Evolutionary conservation across 176 grass and related monocot species (phyloP).

Genomic region (Typha latifolia): DNA sequence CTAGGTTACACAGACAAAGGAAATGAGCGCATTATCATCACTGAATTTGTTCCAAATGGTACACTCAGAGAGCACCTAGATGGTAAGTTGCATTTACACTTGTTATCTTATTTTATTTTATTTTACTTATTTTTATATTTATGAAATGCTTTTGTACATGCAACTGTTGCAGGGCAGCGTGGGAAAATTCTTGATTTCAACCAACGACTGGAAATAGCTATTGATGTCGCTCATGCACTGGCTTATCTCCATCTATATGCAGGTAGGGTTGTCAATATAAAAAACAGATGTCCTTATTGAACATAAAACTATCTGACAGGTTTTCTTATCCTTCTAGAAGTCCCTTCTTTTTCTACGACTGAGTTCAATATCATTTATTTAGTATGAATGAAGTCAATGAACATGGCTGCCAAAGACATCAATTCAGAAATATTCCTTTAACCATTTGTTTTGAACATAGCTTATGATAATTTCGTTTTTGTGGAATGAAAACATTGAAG

Average conservation of each 20-base stretch:
- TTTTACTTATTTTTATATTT: conserved; percentile 6
- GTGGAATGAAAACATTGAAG: too few species aligned
- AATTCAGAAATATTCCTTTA: background rate
- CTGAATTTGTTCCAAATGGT: conserved; percentile 91
- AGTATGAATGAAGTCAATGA: background rate
- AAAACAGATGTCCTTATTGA: background rate
- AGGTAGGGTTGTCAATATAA: conserved; percentile 26
- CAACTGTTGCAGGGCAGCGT: conserved; percentile 46
- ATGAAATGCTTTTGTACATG: conserved; percentile 4
- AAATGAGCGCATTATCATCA: conserved; percentile 94
- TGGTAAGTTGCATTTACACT: conserved; percentile 41
- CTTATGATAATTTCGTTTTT: too few species aligned
- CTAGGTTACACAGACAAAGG: conserved; percentile 82
- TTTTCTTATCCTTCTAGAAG: background rate
- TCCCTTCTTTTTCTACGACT: background rate
- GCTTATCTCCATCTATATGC: conserved; percentile 99
- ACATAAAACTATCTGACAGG: background rate
- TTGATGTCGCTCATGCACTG: conserved; percentile 90
- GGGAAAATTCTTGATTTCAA: conserved; percentile 87
- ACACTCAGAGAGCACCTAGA: conserved; percentile 94
- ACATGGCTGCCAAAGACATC: background rate
- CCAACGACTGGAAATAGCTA: conserved; percentile 92
- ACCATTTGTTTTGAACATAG: too few species aligned
- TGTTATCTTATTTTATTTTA: background rate
- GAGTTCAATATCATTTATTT: background rate